A percentile compares a stretch with the other conserved stretches of the same genome.
Evolutionary conservation across 2,329 filamentous ascomycete species (phyloP).

Genomic region (Cercospora citrullina): DNA sequence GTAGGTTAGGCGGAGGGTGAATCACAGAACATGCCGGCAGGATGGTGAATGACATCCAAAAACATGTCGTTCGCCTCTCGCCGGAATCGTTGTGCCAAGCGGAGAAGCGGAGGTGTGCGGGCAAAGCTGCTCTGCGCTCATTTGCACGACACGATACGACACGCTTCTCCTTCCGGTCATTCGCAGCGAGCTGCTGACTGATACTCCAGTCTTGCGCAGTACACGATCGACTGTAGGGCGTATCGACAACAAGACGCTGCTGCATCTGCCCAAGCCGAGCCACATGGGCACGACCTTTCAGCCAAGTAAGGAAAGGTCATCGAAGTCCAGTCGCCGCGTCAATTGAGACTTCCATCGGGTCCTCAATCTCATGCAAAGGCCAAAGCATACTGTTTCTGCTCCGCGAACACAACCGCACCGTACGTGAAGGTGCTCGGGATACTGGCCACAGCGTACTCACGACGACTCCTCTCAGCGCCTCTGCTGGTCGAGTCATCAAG

Average conservation of each 20-base stretch:
- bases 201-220: too few species aligned
- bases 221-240: too few species aligned
- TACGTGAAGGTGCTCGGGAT: neutral
- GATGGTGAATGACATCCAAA: neutral
- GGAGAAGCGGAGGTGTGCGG: neutral
- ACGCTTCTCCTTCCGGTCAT: neutral
- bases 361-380: too few species aligned
- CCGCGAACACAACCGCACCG: neutral
- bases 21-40: neutral
- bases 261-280: too few species aligned
- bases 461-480: neutral
- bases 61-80: neutral
- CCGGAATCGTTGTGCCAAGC: neutral
- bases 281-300: too few species aligned
- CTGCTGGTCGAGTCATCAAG: neutral
- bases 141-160: too few species aligned
- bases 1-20: neutral
- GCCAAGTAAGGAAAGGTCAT: too few species aligned
- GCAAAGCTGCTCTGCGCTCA: too few species aligned
- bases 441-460: neutral
- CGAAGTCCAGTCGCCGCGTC: too few species aligned
- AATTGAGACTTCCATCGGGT: too few species aligned
- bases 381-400: too few species aligned
- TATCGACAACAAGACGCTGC: too few species aligned
- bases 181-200: neutral